These are phyloP conservation scores for Pascua sp. DNA, from an alignment of 1,284 basidiomycete species.

Conservation along the genomic window DNA sequence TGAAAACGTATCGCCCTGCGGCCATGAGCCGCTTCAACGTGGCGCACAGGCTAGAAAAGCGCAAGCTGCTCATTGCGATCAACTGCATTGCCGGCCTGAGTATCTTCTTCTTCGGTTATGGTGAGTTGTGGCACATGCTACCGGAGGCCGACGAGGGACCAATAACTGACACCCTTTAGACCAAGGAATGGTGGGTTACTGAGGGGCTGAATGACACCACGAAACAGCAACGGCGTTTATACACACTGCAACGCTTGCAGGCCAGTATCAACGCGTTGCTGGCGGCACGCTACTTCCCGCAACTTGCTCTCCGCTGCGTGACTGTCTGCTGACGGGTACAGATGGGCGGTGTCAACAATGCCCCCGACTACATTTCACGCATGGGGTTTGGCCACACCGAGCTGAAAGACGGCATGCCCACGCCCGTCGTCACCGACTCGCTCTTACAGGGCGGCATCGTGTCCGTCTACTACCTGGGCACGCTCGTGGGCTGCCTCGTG, in stretches of 20 bases:
- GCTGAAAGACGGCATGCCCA: slow-evolving; percentile 17
- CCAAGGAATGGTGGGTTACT: too few relatives aligned
- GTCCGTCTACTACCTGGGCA: slow-evolving; percentile 34
- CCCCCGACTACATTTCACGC: slow-evolving; percentile 22
- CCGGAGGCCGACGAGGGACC: slow-evolving; percentile 4
- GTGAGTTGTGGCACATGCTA: slow-evolving; percentile 1
- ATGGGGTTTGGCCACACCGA: slow-evolving; percentile 30
- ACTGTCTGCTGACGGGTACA: not conserved
- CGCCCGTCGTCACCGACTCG: slow-evolving; percentile 54
- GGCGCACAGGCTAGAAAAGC: slow-evolving; percentile 11
- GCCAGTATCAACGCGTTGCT: not conserved
- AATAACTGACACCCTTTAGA: not conserved
- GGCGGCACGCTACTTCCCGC: too few relatives aligned
- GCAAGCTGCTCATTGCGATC: slow-evolving; percentile 23
- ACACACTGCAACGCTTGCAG: too few relatives aligned
- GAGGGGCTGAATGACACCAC: too few relatives aligned
- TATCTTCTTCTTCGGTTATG: slow-evolving; percentile 34
- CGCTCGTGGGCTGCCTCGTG: slow-evolving; percentile 33
- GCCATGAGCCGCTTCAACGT: slow-evolving; percentile 3
- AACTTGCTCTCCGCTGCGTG: too few relatives aligned
- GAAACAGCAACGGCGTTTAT: too few relatives aligned
- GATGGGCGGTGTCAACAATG: slow-evolving; percentile 33
- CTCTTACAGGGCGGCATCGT: slow-evolving; percentile 49
- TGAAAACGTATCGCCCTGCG: not conserved
- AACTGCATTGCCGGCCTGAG: slow-evolving; percentile 23